Percentiles rank a stretch among this genome's conserved stretches.
Evolutionary conservation across 805 yeast species (phyloP).

Genomic region (Sporopachydermia lactativora): DNA sequence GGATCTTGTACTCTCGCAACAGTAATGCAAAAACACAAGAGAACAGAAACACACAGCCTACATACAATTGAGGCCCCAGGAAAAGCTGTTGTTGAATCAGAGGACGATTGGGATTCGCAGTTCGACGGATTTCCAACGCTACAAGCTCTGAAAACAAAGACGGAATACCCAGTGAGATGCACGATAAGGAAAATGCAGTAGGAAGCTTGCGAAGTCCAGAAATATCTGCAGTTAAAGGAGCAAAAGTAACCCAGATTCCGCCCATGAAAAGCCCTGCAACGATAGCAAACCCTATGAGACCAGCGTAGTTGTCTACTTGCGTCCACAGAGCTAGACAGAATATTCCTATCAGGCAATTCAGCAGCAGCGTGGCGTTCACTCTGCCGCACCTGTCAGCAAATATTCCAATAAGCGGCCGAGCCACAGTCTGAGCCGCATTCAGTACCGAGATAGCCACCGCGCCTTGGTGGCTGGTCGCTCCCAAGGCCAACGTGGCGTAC

Average conservation of each 20-base stretch:
- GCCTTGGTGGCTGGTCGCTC: conserved; percentile 29
- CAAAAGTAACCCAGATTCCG: conserved; percentile 24
- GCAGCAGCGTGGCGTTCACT: conserved; percentile 27
- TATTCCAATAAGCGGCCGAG: conserved; percentile 34
- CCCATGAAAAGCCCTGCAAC: conserved; percentile 32
- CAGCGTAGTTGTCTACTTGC: conserved; percentile 13
- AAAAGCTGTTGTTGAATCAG: neutral
- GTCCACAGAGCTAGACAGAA: conserved; percentile 35
- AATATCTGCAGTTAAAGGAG: conserved; percentile 24
- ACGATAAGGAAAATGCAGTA: conserved; percentile 25
- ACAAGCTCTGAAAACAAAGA: conserved; percentile 38
- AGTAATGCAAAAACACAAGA: neutral
- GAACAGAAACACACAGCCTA: neutral
- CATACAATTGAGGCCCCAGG: conserved; percentile 1
- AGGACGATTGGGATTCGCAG: neutral
- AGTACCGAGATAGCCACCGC: conserved; percentile 30
- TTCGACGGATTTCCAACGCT: conserved; percentile 19
- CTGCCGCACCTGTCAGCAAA: conserved; percentile 32
- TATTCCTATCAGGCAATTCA: conserved; percentile 23
- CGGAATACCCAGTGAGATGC: conserved; percentile 18
- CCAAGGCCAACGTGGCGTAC: conserved; percentile 30
- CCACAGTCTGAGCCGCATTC: conserved; percentile 32
- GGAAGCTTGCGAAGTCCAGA: conserved; percentile 24
- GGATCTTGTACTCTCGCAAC: neutral
- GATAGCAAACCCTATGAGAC: conserved; percentile 13